These are phyloP conservation scores for Pestalotiopsis sp. DNA, from an alignment of 2,329 filamentous ascomycete species.

Conservation along the genomic window DNA sequence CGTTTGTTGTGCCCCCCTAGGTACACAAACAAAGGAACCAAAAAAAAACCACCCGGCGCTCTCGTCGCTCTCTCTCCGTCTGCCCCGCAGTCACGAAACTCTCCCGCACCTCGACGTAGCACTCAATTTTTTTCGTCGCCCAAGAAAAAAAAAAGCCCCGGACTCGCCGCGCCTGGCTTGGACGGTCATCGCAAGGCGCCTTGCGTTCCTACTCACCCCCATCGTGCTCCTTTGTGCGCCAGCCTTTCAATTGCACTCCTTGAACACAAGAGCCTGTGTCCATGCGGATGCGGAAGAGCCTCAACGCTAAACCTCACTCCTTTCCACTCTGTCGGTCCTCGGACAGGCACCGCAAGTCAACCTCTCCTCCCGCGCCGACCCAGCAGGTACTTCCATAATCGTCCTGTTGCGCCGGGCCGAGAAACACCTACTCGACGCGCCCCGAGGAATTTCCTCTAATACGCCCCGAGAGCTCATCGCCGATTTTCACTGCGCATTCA, in stretches of 20 bases:
- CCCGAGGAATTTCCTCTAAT: not conserved
- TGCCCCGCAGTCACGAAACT: constrained; percentile 9
- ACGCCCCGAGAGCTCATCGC: not conserved
- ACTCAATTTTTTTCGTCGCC: not conserved
- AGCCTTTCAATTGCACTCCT: not conserved
- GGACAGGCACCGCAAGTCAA: constrained; percentile 1
- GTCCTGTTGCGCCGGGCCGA: not conserved
- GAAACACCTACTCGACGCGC: not conserved
- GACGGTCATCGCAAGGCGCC: constrained; percentile 1
- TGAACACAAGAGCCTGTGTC: constrained; percentile 1
- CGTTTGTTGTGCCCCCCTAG: not conserved
- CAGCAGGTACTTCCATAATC: not conserved
- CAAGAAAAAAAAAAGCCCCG: not conserved
- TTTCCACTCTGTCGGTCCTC: not conserved
- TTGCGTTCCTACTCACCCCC: not conserved
- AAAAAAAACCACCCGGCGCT: not conserved
- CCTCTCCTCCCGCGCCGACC: not conserved
- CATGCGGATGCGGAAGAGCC: constrained; percentile 10
- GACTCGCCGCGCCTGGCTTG: constrained; percentile 2
- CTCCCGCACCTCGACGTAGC: constrained; percentile 8
- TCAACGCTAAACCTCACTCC: constrained; percentile 1
- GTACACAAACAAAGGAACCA: not conserved
- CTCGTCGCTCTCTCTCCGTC: not conserved
- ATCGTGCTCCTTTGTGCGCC: not conserved
- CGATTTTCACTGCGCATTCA: constrained; percentile 6